Evolutionary conservation across 768 basidiomycete genomes (phyloP).

Genomic region (Trametopsis cervina): DNA sequence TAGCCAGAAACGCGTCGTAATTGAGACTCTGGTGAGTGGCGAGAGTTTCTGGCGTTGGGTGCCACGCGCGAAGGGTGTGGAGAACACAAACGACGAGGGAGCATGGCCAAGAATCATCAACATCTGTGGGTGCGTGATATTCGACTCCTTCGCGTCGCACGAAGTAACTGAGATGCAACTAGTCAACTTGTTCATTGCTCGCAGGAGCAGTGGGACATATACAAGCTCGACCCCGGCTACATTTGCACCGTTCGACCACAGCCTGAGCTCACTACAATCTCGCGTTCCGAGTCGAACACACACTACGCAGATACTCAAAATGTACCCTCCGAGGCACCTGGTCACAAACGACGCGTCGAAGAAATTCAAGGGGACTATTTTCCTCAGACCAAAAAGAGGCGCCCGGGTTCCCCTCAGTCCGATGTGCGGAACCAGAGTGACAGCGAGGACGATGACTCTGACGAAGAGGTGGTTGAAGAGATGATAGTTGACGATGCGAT

Average conservation of each 20-base stretch:
- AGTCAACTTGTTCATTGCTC: conserved; percentile 46
- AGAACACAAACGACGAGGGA: conserved; percentile 59
- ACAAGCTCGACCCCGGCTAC: conserved; percentile 75
- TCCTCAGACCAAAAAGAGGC: conserved; percentile 3
- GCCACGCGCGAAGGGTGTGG: conserved; percentile 54
- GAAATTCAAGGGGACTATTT: conserved; percentile 3
- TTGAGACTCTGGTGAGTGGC: conserved; percentile 56
- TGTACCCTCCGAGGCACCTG: background rate
- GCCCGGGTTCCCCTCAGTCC: background rate
- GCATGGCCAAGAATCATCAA: conserved; percentile 60
- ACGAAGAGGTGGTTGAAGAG: conserved; percentile 40
- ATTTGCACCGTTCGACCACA: conserved; percentile 45
- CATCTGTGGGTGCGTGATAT: conserved; percentile 55
- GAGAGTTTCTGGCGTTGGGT: conserved; percentile 70
- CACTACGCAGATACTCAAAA: background rate
- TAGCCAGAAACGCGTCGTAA: conserved; percentile 64
- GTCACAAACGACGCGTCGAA: conserved; percentile 1
- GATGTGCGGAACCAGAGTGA: conserved; percentile 15
- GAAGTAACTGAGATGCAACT: background rate
- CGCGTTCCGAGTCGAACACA: conserved; percentile 11
- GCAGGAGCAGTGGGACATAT: conserved; percentile 82
- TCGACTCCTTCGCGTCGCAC: background rate
- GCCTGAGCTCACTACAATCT: conserved; percentile 23
- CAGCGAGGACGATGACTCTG: conserved; percentile 27
- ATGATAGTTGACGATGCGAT: conserved; percentile 36